Evolutionary conservation across 495 filamentous ascomycete species (phyloP).

Genomic region (Penicillium parvum): DNA sequence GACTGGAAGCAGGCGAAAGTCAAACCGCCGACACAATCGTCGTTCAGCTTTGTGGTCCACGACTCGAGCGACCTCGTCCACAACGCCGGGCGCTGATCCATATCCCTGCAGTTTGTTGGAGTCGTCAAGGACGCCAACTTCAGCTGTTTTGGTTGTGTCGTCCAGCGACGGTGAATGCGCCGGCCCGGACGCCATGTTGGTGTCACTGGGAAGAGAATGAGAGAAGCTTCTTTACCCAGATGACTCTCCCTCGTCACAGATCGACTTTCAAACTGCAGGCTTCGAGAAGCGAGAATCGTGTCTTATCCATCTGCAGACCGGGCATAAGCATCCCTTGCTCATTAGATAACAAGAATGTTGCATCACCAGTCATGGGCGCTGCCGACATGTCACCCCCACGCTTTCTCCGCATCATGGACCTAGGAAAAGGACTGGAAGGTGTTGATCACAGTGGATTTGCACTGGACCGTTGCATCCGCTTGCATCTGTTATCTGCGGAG

Average conservation of each 20-base stretch:
- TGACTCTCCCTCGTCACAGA: too few species aligned
- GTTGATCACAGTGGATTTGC: conserved; percentile 5
- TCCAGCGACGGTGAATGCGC: conserved; percentile 8
- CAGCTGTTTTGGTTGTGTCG: conserved; percentile 21
- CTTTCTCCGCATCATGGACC: conserved; percentile 21
- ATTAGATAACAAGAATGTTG: conserved; percentile 22
- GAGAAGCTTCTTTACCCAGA: too few species aligned
- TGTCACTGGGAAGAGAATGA: conserved; percentile 4
- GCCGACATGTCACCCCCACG: conserved; percentile 18
- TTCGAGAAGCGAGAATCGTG: background rate
- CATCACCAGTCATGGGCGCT: conserved; percentile 12
- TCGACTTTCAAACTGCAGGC: too few species aligned
- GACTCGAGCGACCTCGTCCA: conserved; percentile 35
- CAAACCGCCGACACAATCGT: conserved; percentile 58
- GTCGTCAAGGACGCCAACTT: conserved; percentile 22
- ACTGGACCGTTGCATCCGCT: conserved; percentile 19
- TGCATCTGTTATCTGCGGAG: conserved; percentile 1
- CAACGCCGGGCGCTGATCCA: conserved; percentile 25
- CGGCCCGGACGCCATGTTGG: conserved; percentile 13
- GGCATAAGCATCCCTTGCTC: conserved; percentile 17
- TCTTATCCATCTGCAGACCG: conserved; percentile 11
- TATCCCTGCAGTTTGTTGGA: conserved; percentile 25
- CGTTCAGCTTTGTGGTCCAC: conserved; percentile 52
- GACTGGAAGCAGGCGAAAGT: conserved; percentile 58
- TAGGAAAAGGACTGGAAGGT: conserved; percentile 2